Conservation (phyloP, 352 stramenopile species). For the Pythium monospermum region DNA sequence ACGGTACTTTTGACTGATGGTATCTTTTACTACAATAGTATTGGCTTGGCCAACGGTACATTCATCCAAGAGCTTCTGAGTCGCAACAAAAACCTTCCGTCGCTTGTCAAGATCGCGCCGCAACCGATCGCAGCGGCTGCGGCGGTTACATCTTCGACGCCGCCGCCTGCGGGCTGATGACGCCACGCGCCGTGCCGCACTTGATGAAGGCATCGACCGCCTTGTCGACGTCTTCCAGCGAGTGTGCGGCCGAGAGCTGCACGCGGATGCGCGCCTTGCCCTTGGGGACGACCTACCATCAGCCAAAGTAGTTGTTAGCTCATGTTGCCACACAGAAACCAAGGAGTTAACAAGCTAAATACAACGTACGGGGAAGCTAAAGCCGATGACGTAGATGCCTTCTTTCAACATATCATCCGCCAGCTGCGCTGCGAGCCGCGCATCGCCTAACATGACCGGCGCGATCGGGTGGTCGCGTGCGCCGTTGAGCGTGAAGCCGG, state of each 20-base stretch:
- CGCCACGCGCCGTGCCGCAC: slow-evolving; percentile 74
- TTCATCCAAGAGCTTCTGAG: slow-evolving; percentile 36
- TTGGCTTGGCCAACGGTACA: slow-evolving; percentile 38
- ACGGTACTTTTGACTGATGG: background rate
- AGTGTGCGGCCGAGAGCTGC: slow-evolving; percentile 90
- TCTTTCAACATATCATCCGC: slow-evolving; percentile 90
- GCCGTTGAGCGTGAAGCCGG: slow-evolving; percentile 88
- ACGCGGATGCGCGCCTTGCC: slow-evolving; percentile 90
- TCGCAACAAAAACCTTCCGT: slow-evolving; percentile 47
- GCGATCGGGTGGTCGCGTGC: slow-evolving; percentile 87
- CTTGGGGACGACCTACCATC: slow-evolving; percentile 88
- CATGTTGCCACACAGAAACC: background rate
- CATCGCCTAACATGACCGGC: slow-evolving; percentile 91
- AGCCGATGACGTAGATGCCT: slow-evolving; percentile 94
- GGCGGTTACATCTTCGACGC: background rate
- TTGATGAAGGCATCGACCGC: slow-evolving; percentile 91
- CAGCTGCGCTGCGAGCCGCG: slow-evolving; percentile 83
- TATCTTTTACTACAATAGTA: slow-evolving; percentile 25
- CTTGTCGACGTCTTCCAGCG: slow-evolving; percentile 88
- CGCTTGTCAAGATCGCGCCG: slow-evolving; percentile 42
- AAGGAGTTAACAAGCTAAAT: background rate
- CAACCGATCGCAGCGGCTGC: background rate
- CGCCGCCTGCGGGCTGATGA: slow-evolving; percentile 34
- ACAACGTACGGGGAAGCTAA: slow-evolving; percentile 86
- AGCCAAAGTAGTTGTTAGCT: too few relatives aligned